phyloP scores from a whole-genome alignment of 1,284 basidiomycete genomes.

The Cronartium quercuum region DNA sequence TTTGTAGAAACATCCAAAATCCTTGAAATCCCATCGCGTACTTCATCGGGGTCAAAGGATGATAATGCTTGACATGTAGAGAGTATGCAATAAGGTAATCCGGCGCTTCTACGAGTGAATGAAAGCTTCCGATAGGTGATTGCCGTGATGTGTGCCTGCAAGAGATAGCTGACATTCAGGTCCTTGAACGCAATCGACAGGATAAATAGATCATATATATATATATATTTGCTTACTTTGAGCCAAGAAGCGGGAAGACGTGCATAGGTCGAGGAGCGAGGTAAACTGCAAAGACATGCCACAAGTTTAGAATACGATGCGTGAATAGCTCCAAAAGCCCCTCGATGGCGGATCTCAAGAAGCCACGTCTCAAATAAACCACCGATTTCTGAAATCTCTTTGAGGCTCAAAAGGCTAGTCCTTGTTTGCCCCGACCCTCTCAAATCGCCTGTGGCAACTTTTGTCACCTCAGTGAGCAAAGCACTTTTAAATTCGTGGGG shows the following conservation, averaged over 20 bases:
- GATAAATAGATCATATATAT: no score
- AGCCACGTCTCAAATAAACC: slow-evolving; percentile 31
- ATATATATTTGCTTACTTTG: slow-evolving; percentile 8
- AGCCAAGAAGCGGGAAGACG: slow-evolving; percentile 19
- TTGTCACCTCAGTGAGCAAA: slow-evolving; percentile 6
- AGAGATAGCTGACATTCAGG: background rate
- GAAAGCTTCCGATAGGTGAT: slow-evolving; percentile 34
- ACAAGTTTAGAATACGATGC: slow-evolving; percentile 15
- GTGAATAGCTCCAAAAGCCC: slow-evolving; percentile 34
- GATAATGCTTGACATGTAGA: slow-evolving; percentile 35
- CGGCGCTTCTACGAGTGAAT: slow-evolving; percentile 37
- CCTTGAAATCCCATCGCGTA: background rate
- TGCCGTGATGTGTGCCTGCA: slow-evolving; percentile 20
- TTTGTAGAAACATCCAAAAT: slow-evolving; percentile 14
- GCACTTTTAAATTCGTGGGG: no score
- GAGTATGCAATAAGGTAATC: slow-evolving; percentile 32
- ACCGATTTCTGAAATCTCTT: slow-evolving; percentile 22
- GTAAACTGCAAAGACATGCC: slow-evolving; percentile 6
- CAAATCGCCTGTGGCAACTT: slow-evolving; percentile 8
- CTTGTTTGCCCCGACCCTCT: background rate
- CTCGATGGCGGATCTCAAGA: slow-evolving; percentile 33
- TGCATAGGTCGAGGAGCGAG: slow-evolving; percentile 1
- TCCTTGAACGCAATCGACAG: no score
- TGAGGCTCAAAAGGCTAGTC: background rate
- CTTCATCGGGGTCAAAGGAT: background rate